Conservation (phyloP, 2,329 filamentous ascomycete species). For the Onygenales sp. region DNA sequence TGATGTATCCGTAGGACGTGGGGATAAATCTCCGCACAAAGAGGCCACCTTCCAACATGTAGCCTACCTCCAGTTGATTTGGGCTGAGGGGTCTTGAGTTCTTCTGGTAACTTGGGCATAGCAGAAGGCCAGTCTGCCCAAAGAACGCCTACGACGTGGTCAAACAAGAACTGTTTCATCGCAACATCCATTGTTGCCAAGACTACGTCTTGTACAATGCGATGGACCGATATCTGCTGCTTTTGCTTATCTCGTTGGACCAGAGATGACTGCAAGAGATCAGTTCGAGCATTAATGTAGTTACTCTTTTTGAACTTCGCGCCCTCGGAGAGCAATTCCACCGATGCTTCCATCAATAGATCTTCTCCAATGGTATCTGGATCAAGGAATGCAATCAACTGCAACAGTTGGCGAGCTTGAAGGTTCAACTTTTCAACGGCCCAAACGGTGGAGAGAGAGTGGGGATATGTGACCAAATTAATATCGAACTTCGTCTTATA, state of each 20-base stretch:
- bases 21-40: slow-evolving; percentile 17
- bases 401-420: slow-evolving; percentile 7
- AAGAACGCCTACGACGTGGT: slow-evolving; percentile 9
- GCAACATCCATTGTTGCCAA: slow-evolving; percentile 13
- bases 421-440: slow-evolving; percentile 11
- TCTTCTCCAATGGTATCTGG: slow-evolving; percentile 15
- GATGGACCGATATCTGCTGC: slow-evolving; percentile 16
- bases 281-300: slow-evolving; percentile 15
- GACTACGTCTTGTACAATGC: slow-evolving; percentile 19
- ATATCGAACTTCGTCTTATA: slow-evolving; percentile 6
- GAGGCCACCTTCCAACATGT: slow-evolving; percentile 15
- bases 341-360: slow-evolving; percentile 6
- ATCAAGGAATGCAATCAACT: slow-evolving; percentile 15
- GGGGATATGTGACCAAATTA: slow-evolving; percentile 5
- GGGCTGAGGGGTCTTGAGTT: slow-evolving; percentile 9
- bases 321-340: slow-evolving; percentile 3
- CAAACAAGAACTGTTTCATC: slow-evolving; percentile 9
- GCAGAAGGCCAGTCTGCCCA: slow-evolving; percentile 15
- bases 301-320: slow-evolving; percentile 8
- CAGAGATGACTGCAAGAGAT: slow-evolving; percentile 18
- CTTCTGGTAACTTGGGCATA: slow-evolving; percentile 14
- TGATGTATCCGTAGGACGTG: slow-evolving; percentile 17
- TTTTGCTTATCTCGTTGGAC: slow-evolving; percentile 15
- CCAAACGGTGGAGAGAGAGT: slow-evolving; percentile 14
- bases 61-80: slow-evolving; percentile 11